Evolutionary conservation across 139 green algal species (phyloP), one percentile per base, ranked within the genome.

Genomic region (Gonium pectorale): DNA sequence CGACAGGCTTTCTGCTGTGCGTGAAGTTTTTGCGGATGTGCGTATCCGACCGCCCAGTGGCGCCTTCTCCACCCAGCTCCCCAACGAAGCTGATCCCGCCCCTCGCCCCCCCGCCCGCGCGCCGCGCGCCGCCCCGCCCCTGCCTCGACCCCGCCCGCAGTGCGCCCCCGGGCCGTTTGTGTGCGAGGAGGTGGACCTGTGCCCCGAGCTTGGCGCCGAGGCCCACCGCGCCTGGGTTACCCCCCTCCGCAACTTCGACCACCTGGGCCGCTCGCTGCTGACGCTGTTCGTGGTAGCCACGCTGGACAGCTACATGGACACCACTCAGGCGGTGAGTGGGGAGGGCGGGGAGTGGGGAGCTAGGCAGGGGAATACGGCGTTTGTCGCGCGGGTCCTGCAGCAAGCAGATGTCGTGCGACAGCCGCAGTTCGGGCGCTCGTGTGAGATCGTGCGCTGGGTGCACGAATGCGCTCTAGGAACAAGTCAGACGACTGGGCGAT

Each of bases 251-350:
- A 93, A 93, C 87, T 95, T 96, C 62, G 52, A 93, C 70, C 86
- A 89, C 74, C 89, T 96, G 81, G 83, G 85, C 0, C 52, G 67
- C 37, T 74, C 89, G 29, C 89, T 94, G 80, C 80, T 93, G 56
- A 87, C 87, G 21, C 85, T 95, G 3, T 91, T 94, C 54, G 84
- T 89, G 2, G 88, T 91, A 31, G 66, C 59, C 22, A 96, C 93
- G 5, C 81, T 89, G 60, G 93, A 96, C 72, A 83, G 77, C 5
- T 96, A 92, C 91, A 79, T 93, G 80, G 87, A 90, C 68, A 87
- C 92, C 41, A 89, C 94, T 79, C 88, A 94, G 68, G 86, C 72
- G 68, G 80, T 67, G 31, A 71, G 92, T 13, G 24, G 59, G 41
- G 11, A 35, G 22, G 3, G 3, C 13, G 17, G 44, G 69, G 49